phyloP scores from a whole-genome alignment of 139 green algal species.

The Pseudopediastrum boryanum region DNA sequence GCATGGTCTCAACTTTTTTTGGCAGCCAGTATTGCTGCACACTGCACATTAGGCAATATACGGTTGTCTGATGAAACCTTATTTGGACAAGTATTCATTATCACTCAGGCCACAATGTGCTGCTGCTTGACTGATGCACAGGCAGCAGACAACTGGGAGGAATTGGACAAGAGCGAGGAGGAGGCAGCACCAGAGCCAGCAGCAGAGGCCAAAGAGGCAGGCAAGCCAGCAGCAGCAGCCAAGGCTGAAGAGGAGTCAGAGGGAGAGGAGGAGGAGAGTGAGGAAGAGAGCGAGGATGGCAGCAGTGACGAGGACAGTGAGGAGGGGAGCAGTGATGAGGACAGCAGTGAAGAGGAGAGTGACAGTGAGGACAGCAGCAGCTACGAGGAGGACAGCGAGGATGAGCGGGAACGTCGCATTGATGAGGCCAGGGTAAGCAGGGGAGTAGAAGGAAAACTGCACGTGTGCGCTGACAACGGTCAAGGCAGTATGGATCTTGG shows the following conservation, averaged over 20 bases:
- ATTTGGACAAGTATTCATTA: too few species aligned
- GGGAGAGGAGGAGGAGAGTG: constrained; percentile 42
- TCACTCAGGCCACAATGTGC: background rate
- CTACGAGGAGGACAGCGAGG: constrained; percentile 66
- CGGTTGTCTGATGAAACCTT: too few species aligned
- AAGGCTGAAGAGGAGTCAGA: constrained; percentile 49
- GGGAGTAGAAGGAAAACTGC: too few species aligned
- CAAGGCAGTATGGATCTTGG: too few species aligned
- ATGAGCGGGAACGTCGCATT: constrained; percentile 64
- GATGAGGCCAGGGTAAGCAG: constrained; percentile 55
- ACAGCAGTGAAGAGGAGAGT: constrained; percentile 33
- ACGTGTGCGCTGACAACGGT: too few species aligned
- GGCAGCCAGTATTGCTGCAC: too few species aligned
- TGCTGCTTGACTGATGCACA: constrained; percentile 7
- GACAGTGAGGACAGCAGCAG: constrained; percentile 5
- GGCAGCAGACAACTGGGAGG: constrained; percentile 38
- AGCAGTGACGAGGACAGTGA: constrained; percentile 21
- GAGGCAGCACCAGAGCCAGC: constrained; percentile 37
- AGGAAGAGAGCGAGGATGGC: constrained; percentile 31
- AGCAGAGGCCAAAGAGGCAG: constrained; percentile 24
- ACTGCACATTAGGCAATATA: background rate
- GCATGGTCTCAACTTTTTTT: too few species aligned
- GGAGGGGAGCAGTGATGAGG: constrained; percentile 43
- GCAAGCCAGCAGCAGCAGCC: constrained; percentile 38
- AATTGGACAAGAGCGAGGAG: constrained; percentile 25